Base-by-base conservation (phyloP, 345 rosid species). In the Heritiera littoralis region DNA sequence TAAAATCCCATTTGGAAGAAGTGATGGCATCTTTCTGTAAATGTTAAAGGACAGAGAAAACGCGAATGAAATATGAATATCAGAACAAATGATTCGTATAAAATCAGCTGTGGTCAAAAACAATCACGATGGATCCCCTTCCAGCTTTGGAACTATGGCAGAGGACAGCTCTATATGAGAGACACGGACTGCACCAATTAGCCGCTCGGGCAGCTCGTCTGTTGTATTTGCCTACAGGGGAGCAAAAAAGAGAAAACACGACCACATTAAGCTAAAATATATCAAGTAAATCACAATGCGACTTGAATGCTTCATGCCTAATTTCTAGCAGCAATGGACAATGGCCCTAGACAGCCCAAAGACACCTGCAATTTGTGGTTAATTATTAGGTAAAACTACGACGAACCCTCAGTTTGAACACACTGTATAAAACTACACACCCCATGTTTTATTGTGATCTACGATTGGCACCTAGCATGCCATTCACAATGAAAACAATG, bases 121-220 rank as follows among this genome's bases (percentile, higher is more conserved):
- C 55, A 56, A 77, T 84, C 70, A 78, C 17, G 73, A 81, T 56
- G 74, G 52, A 46, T 86, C 89, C 28, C 85, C 84, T 1, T 88
- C 94, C 74, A 97, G 80, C 70, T 83, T 87, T 10, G 99, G 98
- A 71, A 90, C 94, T 68, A 93, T 86, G 23, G 98, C 99, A n/a
- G 94, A 89, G 15, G 93, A 89, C 28, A 96, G 89, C 90, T 91
- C 97, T 81, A 92, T 77, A 80, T 94, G 99, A 59, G 98, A 97
- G 79, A 91, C 98, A 75, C 98, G 92, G 30, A 97, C 94, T 0
- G 98, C 98, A 72, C 98, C 98, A 14, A 94, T 93, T 72, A 94
- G 88, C 81, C 96, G 71, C 82, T 97, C 99, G 0, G 98, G 98
- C 86, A 94, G 86, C 82, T 97, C 99, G 56, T 97, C 98, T 0